Percentiles rank a stretch among this genome's conserved stretches.
phyloP scores from a whole-genome alignment of 495 filamentous ascomycete species.

The Amniculicola lignicola region DNA sequence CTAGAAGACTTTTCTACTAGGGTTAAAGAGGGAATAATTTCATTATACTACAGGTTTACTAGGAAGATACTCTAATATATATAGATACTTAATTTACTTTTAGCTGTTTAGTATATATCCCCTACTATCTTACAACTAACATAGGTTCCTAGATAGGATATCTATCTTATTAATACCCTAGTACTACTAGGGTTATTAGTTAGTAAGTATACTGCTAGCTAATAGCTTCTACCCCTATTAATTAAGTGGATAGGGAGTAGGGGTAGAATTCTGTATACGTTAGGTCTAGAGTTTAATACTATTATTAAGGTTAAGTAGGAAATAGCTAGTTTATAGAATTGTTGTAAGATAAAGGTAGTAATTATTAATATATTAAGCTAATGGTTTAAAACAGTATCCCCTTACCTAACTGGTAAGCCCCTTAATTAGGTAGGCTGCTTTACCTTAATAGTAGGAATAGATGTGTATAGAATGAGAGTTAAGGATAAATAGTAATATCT shows the following conservation, averaged over 20 bases:
- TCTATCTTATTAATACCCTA: too few relatives aligned
- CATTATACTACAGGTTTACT: too few relatives aligned
- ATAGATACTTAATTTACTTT: too few relatives aligned
- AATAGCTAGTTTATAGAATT: slow-evolving; percentile 45
- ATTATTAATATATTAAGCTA: slow-evolving; percentile 45
- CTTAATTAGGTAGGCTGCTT: slow-evolving; percentile 45
- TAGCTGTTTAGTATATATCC: too few relatives aligned
- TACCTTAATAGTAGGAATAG: slow-evolving; percentile 50
- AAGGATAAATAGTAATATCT: too few relatives aligned
- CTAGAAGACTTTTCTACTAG: too few relatives aligned
- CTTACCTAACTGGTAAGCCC: slow-evolving; percentile 51
- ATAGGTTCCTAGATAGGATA: too few relatives aligned
- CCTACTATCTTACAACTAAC: too few relatives aligned
- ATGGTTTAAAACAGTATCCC: slow-evolving; percentile 52
- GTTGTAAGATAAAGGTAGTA: too few relatives aligned
- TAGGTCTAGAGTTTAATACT: slow-evolving; percentile 51
- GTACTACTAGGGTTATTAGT: too few relatives aligned
- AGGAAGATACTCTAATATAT: too few relatives aligned
- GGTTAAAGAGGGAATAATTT: too few relatives aligned
- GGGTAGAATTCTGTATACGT: slow-evolving; percentile 43
- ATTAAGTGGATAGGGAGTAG: slow-evolving; percentile 58
- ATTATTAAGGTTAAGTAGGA: slow-evolving; percentile 47
- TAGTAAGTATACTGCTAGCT: neutral
- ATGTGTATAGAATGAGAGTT: slow-evolving; percentile 54
- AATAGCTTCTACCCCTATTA: neutral